Evolutionary conservation across 2,329 filamentous ascomycete species (phyloP).

Genomic region (Nigrospora oryzae): DNA sequence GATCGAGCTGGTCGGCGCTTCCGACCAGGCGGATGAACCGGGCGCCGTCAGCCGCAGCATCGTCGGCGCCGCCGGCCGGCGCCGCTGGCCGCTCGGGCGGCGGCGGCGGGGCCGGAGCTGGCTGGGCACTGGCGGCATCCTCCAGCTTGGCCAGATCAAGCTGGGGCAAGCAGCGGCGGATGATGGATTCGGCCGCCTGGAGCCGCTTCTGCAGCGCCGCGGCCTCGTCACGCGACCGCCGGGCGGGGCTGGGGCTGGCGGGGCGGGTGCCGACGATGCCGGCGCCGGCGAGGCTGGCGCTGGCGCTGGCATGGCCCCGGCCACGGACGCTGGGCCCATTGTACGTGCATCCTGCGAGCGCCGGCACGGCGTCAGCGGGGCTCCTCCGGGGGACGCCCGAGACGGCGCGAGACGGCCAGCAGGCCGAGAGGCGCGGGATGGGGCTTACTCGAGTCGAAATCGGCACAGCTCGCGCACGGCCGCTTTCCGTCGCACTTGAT

Average conservation of each 20-base stretch:
- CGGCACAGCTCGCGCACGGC: slow-evolving; percentile 6
- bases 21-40: slow-evolving; percentile 2
- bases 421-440: too few species aligned
- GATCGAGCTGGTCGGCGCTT: slow-evolving; percentile 3
- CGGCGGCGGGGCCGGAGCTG: background rate
- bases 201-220: background rate
- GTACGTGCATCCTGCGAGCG: too few species aligned
- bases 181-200: slow-evolving; percentile 3
- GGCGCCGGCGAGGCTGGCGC: too few species aligned
- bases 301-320: too few species aligned
- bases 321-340: too few species aligned
- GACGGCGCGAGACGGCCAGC: too few species aligned
- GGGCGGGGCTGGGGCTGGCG: too few species aligned
- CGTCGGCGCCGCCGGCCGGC: background rate
- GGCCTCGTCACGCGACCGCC: too few species aligned
- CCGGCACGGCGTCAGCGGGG: too few species aligned
- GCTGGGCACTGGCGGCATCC: background rate
- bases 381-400: too few species aligned
- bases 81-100: background rate
- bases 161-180: background rate
- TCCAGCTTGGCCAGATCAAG: background rate
- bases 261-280: too few species aligned
- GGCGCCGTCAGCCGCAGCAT: background rate
- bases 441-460: slow-evolving; percentile 5
- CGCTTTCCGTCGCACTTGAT: slow-evolving; percentile 6